Evolutionary conservation across 176 grass and related monocot genomes (phyloP).

Genomic region (Phoenix roebelenii): DNA sequence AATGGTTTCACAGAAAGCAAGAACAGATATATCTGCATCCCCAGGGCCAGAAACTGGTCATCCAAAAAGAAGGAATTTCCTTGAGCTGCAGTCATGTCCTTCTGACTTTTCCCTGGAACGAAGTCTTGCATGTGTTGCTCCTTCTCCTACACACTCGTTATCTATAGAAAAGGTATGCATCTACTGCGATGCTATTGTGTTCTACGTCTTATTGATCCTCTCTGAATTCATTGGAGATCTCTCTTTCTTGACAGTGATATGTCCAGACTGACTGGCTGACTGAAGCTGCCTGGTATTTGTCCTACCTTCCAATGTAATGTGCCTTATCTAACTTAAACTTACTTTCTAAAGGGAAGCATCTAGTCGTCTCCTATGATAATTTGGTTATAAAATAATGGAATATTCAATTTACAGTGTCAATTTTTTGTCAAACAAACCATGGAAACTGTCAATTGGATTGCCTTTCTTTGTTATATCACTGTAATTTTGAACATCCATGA

Average conservation of each 20-base stretch:
- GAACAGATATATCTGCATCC: constrained; percentile 16
- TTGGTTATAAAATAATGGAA: no score
- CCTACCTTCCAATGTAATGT: no score
- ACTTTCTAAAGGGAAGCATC: no score
- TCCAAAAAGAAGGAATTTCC: constrained; percentile 13
- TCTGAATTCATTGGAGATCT: background rate
- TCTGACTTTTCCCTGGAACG: constrained; percentile 27
- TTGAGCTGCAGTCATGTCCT: constrained; percentile 13
- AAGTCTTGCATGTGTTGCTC: constrained; percentile 25
- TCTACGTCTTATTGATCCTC: background rate
- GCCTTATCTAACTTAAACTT: no score
- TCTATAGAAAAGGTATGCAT: constrained; percentile 15
- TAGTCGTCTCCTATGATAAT: no score
- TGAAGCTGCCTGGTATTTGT: no score
- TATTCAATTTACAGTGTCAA: no score
- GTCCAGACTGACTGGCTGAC: constrained; percentile 1
- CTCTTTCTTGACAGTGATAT: background rate
- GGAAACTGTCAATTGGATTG: no score
- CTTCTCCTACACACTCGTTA: constrained; percentile 35
- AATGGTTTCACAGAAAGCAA: background rate
- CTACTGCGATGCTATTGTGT: background rate
- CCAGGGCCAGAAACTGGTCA: constrained; percentile 24
- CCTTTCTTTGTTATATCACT: no score
- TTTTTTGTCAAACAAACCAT: no score
- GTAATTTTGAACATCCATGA: no score